Evolutionary conservation across 805 yeast genomes (phyloP), one percentile per base, ranked within the genome.

Genomic region (Candida nonsorbophila): DNA sequence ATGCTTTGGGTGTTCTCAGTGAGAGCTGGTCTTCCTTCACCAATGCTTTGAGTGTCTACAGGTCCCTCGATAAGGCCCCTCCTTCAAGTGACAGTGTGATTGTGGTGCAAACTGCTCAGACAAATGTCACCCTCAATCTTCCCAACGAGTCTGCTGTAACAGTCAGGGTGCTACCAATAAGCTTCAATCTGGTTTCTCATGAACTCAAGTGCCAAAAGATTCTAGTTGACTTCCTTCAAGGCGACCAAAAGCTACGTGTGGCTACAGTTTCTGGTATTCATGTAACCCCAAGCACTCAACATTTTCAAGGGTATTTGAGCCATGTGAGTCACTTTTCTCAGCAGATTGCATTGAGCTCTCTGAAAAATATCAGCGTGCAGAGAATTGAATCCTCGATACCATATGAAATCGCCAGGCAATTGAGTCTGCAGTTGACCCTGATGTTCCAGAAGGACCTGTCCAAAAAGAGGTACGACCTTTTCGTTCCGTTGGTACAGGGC

Each of bases 121-220:
- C 67, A 5, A 42, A 42, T 3, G 20, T 64, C 3, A 43, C 38
- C 9, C 14, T 58, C 5, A 32, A 30, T 3, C 23, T 66, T 3
- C 33, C 47, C 4, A 37, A 42, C 1, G 25, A 27, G 1, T 30
- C 40, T 0, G 20, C 16, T 1, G 16, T 72, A 4, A 49, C 42
- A 16, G 18, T 49, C 0, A 48, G 55, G 2, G 29, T 71, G 0
- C 53, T 63, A 7, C 80, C 82, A 1, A 37, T 74, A 1, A 58
- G 72, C 0, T 69, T 46, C 36, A 64, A 62, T 27, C 56, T 69
- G 7, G 28, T 42, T 1, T 47, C 48, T 4, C 53, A 56, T 4
- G 45, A 43, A 3, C 28, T 72, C 7, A 49, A 3, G 45, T 69
- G 5, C 57, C 58, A 5, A 59, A 58, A 27, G 33, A 25, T 39